These are phyloP conservation scores for Penicillium macrosclerotiorum DNA, from an alignment of 495 filamentous ascomycete species.

Conservation along the genomic window DNA sequence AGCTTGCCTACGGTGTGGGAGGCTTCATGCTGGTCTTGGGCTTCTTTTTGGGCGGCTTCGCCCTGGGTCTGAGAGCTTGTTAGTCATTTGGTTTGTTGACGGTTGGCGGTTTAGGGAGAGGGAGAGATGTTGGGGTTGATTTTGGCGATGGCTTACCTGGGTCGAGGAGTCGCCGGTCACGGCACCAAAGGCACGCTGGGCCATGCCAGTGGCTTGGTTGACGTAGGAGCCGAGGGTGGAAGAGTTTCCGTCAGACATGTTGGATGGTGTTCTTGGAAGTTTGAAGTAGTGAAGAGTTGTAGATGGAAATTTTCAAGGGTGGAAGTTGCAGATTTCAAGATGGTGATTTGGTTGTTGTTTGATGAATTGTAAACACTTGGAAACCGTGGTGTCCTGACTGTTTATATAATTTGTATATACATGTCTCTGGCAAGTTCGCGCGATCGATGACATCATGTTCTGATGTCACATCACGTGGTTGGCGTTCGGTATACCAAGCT, in stretches of 20 bases:
- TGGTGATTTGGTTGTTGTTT: neutral
- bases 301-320: neutral
- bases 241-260: conserved; percentile 62
- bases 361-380: neutral
- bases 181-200: conserved; percentile 68
- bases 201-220: conserved; percentile 71
- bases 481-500: neutral
- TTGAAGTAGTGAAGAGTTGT: conserved; percentile 1
- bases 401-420: no score
- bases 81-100: conserved; percentile 9
- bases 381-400: no score
- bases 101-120: neutral
- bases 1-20: conserved; percentile 67
- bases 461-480: conserved; percentile 29
- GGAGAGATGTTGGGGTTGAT: neutral
- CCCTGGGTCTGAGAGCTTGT: conserved; percentile 40
- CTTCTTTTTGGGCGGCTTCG: conserved; percentile 58
- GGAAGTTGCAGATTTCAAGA: neutral
- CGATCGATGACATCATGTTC: conserved; percentile 23
- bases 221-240: conserved; percentile 81
- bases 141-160: conserved; percentile 53
- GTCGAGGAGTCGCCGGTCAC: conserved; percentile 72
- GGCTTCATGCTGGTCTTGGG: conserved; percentile 59
- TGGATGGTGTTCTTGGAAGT: conserved; percentile 10
- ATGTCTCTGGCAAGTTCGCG: neutral